Base-by-base conservation (phyloP, 73 alveolate species). In the Paramecium biaurelia region DNA sequence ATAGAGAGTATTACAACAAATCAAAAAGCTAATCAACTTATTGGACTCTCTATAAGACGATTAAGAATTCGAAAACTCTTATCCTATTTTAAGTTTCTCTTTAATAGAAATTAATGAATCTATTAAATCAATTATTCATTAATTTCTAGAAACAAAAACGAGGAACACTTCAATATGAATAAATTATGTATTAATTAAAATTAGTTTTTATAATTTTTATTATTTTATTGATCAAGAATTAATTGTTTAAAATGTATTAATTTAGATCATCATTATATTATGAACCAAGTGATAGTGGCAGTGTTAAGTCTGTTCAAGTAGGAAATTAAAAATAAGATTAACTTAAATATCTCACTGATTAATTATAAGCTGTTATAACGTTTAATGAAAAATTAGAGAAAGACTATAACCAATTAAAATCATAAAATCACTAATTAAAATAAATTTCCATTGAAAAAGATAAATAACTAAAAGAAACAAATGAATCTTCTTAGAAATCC, bases 301-400 rank as follows among this genome's bases (percentile, higher is more conserved):
- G 72, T 38, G 72, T 37, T 12, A 76, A 41, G 12, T 76, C 89
- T 21, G 72, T 43, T 7, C 21, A 76, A 43, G 72, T 76, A n/a
- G 76, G 57, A 42, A 21, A 41, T 20, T 38, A 38, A 18, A 79
- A 42, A 79, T 23, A 79, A 23, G 90, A 79, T 41, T n/a, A 43
- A 43, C 42, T 79, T 45, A 38, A 34, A 79, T 79, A 79, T 79
- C 56, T 43, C n/a, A 14, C 24, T 8, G 90, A 79, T 42, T 21
- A 42, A 42, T 79, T 42, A 45, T 79, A 79, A 43, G 45, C 32
- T 6, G 56, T 79, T 26, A 79, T 79, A 23, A n/a, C n/a, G 42
- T 79, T 38, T 45, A 79, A 79, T 45, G 56, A 79, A 43, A 79
- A 79, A 79, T 10, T 43, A 26, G 90, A 42, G 7, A 79, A 43